Percentiles rank a stretch among this genome's conserved stretches.
Conservation (phyloP, 2,329 filamentous ascomycete species). For the Phyllosticta citrichinensis region DNA sequence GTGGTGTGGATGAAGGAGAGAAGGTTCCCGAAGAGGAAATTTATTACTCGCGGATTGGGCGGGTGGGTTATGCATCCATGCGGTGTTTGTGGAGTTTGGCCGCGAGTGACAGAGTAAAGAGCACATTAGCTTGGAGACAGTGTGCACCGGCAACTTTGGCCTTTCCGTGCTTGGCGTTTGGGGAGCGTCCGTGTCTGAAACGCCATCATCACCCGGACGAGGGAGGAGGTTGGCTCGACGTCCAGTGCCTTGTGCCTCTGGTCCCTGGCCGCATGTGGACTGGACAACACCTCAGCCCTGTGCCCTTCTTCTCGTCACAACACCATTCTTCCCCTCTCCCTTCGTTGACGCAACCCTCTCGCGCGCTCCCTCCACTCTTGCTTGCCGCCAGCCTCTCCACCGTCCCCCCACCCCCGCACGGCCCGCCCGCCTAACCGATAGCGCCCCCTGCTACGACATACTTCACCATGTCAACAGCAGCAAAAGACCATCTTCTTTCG, state of each 20-base stretch:
- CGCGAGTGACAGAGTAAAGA: conserved; percentile 4
- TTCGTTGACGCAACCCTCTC: not conserved
- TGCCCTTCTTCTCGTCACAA: not conserved
- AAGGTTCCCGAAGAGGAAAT: not conserved
- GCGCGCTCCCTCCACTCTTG: not conserved
- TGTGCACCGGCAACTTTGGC: not conserved
- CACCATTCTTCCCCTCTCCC: not conserved
- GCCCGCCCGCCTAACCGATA: not conserved
- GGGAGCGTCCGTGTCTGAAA: not conserved
- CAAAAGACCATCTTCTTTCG: not conserved
- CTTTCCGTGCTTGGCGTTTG: not conserved
- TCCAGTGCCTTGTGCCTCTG: not conserved
- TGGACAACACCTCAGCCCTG: not conserved
- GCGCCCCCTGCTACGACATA: not conserved
- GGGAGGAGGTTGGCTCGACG: too few relatives aligned
- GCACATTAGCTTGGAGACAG: not conserved
- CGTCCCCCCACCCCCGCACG: not conserved
- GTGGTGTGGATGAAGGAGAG: conserved; percentile 2
- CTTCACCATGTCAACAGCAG: not conserved
- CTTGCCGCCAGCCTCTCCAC: not conserved
- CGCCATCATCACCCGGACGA: not conserved
- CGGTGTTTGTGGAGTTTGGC: conserved; percentile 6
- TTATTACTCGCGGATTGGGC: not conserved
- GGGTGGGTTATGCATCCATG: conserved; percentile 9
- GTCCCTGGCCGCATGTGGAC: not conserved